phyloP scores from a whole-genome alignment of 345 rosid genomes.

The Lepidium sativum region DNA sequence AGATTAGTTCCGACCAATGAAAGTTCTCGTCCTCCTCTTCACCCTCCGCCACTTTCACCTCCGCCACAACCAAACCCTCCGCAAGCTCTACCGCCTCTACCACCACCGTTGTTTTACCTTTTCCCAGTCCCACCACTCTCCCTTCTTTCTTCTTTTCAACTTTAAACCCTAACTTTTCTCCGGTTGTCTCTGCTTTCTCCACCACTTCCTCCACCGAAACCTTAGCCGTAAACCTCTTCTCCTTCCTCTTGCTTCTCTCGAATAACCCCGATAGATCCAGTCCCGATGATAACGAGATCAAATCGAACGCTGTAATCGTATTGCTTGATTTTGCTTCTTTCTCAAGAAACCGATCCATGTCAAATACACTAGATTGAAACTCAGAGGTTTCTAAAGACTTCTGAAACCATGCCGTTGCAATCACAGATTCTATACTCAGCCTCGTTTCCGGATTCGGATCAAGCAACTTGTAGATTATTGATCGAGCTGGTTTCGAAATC shows the following conservation, averaged over 20 bases:
- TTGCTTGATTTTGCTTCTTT: conserved; percentile 14
- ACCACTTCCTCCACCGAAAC: conserved; percentile 41
- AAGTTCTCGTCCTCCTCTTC: conserved; percentile 32
- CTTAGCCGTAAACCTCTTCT: conserved; percentile 49
- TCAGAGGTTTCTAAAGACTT: conserved; percentile 21
- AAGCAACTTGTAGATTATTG: conserved; percentile 46
- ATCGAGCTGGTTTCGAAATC: conserved; percentile 44
- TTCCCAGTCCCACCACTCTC: conserved; percentile 43
- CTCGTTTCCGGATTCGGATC: conserved; percentile 74
- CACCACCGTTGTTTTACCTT: conserved; percentile 40
- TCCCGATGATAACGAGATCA: conserved; percentile 65
- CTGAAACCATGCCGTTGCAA: conserved; percentile 47
- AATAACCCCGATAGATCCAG: conserved; percentile 65
- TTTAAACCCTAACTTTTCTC: conserved; percentile 55
- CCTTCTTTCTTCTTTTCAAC: conserved; percentile 52
- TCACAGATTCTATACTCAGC: conserved; percentile 48
- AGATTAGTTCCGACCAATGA: conserved; percentile 49
- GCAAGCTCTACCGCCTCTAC: conserved; percentile 47
- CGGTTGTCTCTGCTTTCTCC: conserved; percentile 52
- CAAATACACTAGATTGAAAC: background rate
- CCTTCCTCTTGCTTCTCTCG: conserved; percentile 36
- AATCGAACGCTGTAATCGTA: conserved; percentile 56
- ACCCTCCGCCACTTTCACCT: conserved; percentile 43
- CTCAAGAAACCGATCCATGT: background rate
- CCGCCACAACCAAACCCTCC: conserved; percentile 45